Evolutionary conservation across 2,329 filamentous ascomycete species (phyloP).

Genomic region (Thielaviopsis punctulata): DNA sequence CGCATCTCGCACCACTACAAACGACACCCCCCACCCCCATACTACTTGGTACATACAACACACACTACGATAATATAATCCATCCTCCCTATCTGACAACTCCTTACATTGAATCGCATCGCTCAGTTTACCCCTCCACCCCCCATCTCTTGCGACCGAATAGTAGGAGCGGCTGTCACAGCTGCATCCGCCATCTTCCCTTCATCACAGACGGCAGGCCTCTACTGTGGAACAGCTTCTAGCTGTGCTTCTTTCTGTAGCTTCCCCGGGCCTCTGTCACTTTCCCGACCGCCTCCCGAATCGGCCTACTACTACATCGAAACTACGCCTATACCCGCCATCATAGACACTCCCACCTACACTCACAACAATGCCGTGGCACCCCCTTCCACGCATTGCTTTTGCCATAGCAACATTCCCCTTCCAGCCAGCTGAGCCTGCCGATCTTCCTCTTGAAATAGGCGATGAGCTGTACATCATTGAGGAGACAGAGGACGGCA

Average conservation of each 20-base stretch:
- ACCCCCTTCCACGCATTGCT: slow-evolving; percentile 87
- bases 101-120: background rate
- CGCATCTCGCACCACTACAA: too few species aligned
- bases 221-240: background rate
- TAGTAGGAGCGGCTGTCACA: background rate
- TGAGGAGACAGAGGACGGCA: slow-evolving; percentile 78
- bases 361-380: slow-evolving; percentile 64
- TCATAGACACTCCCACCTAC: background rate
- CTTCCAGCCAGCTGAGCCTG: slow-evolving; percentile 69
- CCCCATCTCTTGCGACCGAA: background rate
- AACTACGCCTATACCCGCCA: background rate
- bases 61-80: background rate
- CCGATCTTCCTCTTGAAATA: slow-evolving; percentile 89
- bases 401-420: slow-evolving; percentile 95
- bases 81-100: background rate
- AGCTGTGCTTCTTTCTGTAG: background rate
- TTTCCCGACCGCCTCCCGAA: background rate
- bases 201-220: background rate
- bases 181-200: background rate
- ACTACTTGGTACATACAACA: background rate
- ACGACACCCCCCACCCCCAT: background rate
- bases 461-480: slow-evolving; percentile 98
- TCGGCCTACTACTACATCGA: background rate
- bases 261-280: too few species aligned
- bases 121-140: background rate